These are phyloP conservation scores for Scheffersomyces ergatensis DNA, from an alignment of 805 yeast genomes.

Conservation along the genomic window DNA sequence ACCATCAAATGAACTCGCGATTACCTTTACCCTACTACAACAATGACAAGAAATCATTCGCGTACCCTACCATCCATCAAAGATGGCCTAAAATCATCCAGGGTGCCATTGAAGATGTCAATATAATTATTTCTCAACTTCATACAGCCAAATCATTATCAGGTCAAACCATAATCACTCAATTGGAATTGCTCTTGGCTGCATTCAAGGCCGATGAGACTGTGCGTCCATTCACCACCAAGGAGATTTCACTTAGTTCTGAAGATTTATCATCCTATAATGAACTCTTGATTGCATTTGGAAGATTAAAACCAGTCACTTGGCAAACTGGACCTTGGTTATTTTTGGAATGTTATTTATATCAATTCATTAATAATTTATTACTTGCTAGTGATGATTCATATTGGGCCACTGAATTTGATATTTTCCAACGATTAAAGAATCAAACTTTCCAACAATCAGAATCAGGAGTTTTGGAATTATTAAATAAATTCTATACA, in stretches of 20 bases:
- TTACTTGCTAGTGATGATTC: slow-evolving; percentile 15
- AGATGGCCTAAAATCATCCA: slow-evolving; percentile 88
- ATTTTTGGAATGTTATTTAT: slow-evolving; percentile 78
- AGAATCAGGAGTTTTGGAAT: slow-evolving; percentile 72
- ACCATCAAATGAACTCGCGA: no score
- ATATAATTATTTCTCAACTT: slow-evolving; percentile 22
- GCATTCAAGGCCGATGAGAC: slow-evolving; percentile 40
- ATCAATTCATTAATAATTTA: slow-evolving; percentile 56
- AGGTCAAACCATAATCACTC: slow-evolving; percentile 41
- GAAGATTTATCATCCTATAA: slow-evolving; percentile 58
- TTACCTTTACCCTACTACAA: slow-evolving; percentile 57
- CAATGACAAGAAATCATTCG: slow-evolving; percentile 75
- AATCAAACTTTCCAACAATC: slow-evolving; percentile 74
- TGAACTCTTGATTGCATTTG: slow-evolving; percentile 40
- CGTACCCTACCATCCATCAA: slow-evolving; percentile 67
- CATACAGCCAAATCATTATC: slow-evolving; percentile 34
- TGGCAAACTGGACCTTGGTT: slow-evolving; percentile 94
- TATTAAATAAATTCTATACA: slow-evolving; percentile 59
- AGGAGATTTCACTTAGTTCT: slow-evolving; percentile 37
- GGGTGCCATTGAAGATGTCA: slow-evolving; percentile 64
- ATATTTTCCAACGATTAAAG: slow-evolving; percentile 71
- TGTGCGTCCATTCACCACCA: slow-evolving; percentile 24
- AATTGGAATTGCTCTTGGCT: slow-evolving; percentile 31
- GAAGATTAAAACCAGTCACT: slow-evolving; percentile 29
- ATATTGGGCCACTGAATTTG: slow-evolving; percentile 47